Percentiles rank a stretch among this genome's conserved stretches.
These are phyloP conservation scores for Stemphylium beticola DNA, from an alignment of 2,329 filamentous ascomycete genomes.

Conservation along the genomic window DNA sequence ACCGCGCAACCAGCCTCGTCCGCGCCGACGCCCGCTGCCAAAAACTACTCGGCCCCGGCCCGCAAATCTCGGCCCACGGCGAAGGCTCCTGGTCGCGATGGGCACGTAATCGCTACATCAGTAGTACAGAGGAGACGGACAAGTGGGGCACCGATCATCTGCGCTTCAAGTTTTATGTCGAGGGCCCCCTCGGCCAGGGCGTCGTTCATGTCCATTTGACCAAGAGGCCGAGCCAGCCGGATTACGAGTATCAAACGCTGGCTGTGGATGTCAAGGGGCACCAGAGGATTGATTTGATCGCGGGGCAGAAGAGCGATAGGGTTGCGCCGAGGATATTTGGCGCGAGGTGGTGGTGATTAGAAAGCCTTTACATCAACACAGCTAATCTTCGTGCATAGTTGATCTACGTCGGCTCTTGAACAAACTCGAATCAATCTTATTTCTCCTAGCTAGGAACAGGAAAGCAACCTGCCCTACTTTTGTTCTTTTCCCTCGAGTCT, in stretches of 20 bases:
- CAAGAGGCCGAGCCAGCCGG: constrained; percentile 66
- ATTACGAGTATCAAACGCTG: constrained; percentile 80
- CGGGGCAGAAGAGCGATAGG: constrained; percentile 34
- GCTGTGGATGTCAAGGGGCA: constrained; percentile 77
- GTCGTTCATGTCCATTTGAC: constrained; percentile 80
- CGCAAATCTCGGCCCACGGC: constrained; percentile 80
- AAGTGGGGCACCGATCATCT: constrained; percentile 78
- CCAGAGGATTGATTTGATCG: constrained; percentile 53
- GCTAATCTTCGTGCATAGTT: no score
- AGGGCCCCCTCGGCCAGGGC: constrained; percentile 76
- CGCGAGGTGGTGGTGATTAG: constrained; percentile 43
- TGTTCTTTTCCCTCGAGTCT: no score
- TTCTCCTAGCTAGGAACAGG: no score
- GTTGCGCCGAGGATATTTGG: constrained; percentile 47
- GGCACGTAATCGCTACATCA: constrained; percentile 68
- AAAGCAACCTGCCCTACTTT: no score
- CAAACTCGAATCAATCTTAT: no score
- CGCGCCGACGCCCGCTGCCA: constrained; percentile 74
- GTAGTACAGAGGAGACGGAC: constrained; percentile 72
- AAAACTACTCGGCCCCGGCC: constrained; percentile 73
- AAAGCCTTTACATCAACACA: no score
- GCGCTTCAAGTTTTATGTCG: constrained; percentile 82
- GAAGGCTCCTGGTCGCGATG: constrained; percentile 83
- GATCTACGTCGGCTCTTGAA: no score
- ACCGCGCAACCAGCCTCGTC: constrained; percentile 81